phyloP scores from a whole-genome alignment of 2,329 filamentous ascomycete genomes.

The Trichoderma aggressivum region DNA sequence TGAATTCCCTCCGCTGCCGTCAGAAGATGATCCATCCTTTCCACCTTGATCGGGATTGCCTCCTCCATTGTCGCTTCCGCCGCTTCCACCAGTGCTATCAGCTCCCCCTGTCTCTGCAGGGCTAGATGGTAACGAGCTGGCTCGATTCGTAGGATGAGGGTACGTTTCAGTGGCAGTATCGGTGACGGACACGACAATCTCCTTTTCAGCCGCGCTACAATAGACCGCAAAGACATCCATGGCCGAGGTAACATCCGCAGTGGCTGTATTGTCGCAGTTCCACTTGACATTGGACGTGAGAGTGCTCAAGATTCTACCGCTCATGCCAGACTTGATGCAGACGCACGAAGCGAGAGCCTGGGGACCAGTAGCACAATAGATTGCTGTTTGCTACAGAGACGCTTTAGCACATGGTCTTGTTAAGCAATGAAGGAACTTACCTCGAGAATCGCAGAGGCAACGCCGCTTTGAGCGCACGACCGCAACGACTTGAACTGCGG shows the following conservation, averaged over 20 bases:
- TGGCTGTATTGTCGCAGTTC: conserved; percentile 43
- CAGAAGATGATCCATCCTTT: background rate
- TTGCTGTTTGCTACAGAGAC: conserved; percentile 28
- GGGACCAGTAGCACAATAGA: conserved; percentile 45
- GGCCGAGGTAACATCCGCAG: conserved; percentile 45
- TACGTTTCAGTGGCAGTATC: conserved; percentile 32
- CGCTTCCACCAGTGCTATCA: conserved; percentile 21
- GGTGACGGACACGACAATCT: conserved; percentile 41
- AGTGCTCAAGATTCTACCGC: conserved; percentile 38
- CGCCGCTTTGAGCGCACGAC: conserved; percentile 42
- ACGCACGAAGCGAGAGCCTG: conserved; percentile 51
- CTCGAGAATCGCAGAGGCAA: conserved; percentile 41
- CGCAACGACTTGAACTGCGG: conserved; percentile 44
- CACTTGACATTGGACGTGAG: conserved; percentile 45
- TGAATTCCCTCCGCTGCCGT: conserved; percentile 15
- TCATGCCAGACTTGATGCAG: conserved; percentile 50
- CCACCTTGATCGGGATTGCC: background rate
- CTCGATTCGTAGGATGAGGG: conserved; percentile 21
- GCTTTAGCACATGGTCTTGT: background rate
- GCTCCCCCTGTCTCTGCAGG: conserved; percentile 14
- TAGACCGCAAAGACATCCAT: conserved; percentile 45
- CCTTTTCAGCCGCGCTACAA: conserved; percentile 46
- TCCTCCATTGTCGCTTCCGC: background rate
- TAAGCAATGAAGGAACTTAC: conserved; percentile 30
- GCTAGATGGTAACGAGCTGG: conserved; percentile 14